These are phyloP conservation scores for Populus tremula DNA, from an alignment of 345 rosid genomes.

Conservation along the genomic window DNA sequence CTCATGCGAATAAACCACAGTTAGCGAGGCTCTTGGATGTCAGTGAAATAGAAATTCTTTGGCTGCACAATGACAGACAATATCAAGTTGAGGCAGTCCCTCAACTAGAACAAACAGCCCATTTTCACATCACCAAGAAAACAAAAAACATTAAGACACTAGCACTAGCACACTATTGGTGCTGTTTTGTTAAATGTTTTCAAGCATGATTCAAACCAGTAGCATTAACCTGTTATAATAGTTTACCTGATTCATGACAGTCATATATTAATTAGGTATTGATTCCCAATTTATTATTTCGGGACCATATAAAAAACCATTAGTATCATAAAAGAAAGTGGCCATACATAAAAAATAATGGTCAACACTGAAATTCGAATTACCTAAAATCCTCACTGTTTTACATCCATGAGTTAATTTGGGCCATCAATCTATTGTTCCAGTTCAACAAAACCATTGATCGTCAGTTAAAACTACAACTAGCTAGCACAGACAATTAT, in stretches of 20 bases:
- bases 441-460: neutral
- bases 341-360: neutral
- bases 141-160: neutral
- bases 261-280: too few relatives aligned
- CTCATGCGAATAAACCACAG: neutral
- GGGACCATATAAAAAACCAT: too few relatives aligned
- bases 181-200: neutral
- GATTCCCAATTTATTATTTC: too few relatives aligned
- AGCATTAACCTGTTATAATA: too few relatives aligned
- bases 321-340: neutral
- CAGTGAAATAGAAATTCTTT: neutral
- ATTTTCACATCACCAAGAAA: neutral
- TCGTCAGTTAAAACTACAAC: neutral
- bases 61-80: neutral
- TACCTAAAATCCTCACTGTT: neutral
- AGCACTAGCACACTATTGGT: too few relatives aligned
- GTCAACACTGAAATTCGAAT: neutral
- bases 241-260: too few relatives aligned
- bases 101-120: neutral
- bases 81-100: neutral
- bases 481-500: neutral
- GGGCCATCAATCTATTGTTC: neutral
- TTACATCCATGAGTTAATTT: neutral
- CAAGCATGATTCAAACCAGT: too few relatives aligned
- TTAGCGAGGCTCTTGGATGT: neutral